These are phyloP conservation scores for Tulasnella sp. DNA, from an alignment of 768 basidiomycete genomes.

Conservation along the genomic window DNA sequence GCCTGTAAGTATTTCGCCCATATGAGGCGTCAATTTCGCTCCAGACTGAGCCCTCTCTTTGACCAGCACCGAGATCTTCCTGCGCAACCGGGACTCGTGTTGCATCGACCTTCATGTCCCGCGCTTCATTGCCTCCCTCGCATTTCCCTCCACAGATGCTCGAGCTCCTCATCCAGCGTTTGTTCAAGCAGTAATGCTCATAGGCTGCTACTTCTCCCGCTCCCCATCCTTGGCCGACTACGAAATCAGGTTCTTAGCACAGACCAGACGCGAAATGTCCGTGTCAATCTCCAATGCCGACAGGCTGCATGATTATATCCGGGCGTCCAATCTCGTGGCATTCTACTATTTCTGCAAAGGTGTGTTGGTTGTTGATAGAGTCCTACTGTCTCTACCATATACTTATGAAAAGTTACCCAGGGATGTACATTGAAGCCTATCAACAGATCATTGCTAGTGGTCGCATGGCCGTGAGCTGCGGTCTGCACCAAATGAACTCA, in stretches of 20 bases:
- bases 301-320: constrained; percentile 14
- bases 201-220: constrained; percentile 18
- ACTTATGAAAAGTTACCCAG: background rate
- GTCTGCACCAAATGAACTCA: constrained; percentile 13
- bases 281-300: constrained; percentile 1
- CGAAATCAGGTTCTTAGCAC: constrained; percentile 12
- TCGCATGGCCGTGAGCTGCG: background rate
- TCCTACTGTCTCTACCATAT: background rate
- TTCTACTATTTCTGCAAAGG: constrained; percentile 19
- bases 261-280: constrained; percentile 10
- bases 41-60: background rate
- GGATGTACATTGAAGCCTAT: constrained; percentile 7
- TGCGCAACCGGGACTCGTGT: constrained; percentile 6
- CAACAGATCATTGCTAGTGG: constrained; percentile 1
- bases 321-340: constrained; percentile 16
- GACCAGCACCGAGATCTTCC: constrained; percentile 10
- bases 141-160: background rate
- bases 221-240: constrained; percentile 10
- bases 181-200: constrained; percentile 15
- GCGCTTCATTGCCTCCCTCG: constrained; percentile 14
- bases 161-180: constrained; percentile 16
- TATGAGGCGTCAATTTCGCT: background rate
- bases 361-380: background rate
- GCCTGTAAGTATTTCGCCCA: background rate
- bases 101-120: constrained; percentile 13